Evolutionary conservation across 768 basidiomycete genomes (phyloP).

Genomic region (Cubamyces sp.): DNA sequence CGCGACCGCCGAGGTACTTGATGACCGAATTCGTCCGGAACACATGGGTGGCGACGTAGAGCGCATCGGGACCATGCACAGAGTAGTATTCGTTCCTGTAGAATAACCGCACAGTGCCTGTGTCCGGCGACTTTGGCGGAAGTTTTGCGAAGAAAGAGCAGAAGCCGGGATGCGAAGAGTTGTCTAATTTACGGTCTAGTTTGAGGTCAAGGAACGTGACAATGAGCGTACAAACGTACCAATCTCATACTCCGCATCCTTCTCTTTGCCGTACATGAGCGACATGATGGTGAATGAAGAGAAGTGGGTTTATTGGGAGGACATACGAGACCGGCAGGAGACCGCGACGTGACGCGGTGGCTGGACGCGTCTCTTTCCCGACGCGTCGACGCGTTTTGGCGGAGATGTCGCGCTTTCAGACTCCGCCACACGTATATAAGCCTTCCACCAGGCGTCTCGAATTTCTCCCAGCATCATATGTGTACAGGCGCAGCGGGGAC

Average conservation of each 20-base stretch:
- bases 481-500: slow-evolving; percentile 42
- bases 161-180: slow-evolving; percentile 78
- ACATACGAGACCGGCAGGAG: not conserved
- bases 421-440: slow-evolving; percentile 8
- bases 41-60: slow-evolving; percentile 82
- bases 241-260: slow-evolving; percentile 47
- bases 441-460: not conserved
- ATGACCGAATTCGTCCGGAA: slow-evolving; percentile 91
- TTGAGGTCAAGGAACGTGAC: not conserved
- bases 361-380: slow-evolving; percentile 22
- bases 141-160: slow-evolving; percentile 68
- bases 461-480: slow-evolving; percentile 31
- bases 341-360: slow-evolving; percentile 1
- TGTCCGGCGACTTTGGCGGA: slow-evolving; percentile 68
- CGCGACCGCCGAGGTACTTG: slow-evolving; percentile 82
- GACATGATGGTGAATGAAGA: slow-evolving; percentile 42
- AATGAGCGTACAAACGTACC: slow-evolving; percentile 17
- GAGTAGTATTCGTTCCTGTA: slow-evolving; percentile 83
- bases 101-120: slow-evolving; percentile 87
- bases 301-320: not conserved
- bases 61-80: slow-evolving; percentile 87
- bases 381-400: slow-evolving; percentile 28
- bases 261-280: slow-evolving; percentile 70
- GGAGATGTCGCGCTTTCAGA: slow-evolving; percentile 25
- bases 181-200: slow-evolving; percentile 43